phyloP scores from a whole-genome alignment of 305 asterid species.

The Stenogyne calaminthoides region DNA sequence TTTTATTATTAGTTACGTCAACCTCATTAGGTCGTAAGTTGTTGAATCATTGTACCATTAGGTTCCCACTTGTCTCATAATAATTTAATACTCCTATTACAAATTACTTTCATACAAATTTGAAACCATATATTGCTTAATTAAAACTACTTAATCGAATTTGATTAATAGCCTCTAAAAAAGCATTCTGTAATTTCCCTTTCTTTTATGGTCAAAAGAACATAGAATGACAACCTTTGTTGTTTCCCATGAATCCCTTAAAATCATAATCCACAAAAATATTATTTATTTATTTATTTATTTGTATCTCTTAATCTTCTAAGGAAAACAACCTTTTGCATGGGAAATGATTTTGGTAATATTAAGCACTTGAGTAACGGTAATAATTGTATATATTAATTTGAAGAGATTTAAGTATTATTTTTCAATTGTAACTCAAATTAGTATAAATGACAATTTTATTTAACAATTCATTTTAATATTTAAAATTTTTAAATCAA shows the following conservation, averaged over 20 bases:
- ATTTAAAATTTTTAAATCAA: no score
- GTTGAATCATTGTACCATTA: background rate
- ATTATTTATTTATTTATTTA: background rate
- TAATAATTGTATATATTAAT: no score
- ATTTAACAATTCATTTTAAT: no score
- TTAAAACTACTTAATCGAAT: constrained; percentile 1
- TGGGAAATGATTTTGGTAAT: constrained; percentile 8
- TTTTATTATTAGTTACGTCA: background rate
- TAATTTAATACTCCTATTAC: background rate
- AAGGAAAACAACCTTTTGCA: background rate
- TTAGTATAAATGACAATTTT: no score
- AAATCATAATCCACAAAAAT: constrained; percentile 31
- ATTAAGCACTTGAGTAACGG: background rate
- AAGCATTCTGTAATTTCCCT: constrained; percentile 27
- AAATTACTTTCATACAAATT: constrained; percentile 6
- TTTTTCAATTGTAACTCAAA: background rate
- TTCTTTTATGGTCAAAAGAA: constrained; percentile 35
- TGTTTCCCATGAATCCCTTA: constrained; percentile 38
- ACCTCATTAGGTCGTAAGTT: background rate
- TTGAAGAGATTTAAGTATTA: background rate
- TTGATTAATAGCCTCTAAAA: constrained; percentile 29
- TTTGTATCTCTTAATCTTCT: background rate
- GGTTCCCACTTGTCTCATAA: background rate
- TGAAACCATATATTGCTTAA: background rate
- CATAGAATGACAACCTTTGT: constrained; percentile 32